Evolutionary conservation across 2,329 filamentous ascomycete genomes (phyloP), one percentile per base, ranked within the genome.

Genomic region (Colletotrichum godetiae): DNA sequence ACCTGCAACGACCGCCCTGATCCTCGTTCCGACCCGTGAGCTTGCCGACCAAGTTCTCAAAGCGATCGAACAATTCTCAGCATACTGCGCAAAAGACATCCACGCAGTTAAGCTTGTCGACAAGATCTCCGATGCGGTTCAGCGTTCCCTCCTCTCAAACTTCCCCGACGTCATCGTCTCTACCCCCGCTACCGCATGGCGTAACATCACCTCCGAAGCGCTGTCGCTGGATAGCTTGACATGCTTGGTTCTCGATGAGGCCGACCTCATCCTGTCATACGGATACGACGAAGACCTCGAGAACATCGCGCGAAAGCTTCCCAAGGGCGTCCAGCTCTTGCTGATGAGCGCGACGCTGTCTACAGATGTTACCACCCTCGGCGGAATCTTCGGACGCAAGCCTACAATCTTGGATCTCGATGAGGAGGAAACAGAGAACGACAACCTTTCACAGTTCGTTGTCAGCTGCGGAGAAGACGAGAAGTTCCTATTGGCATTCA

Each of bases 401-500:
- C 95, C 96, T 0, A 92, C 91, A 1, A 83, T 97, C 56, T 84
- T 99, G 76, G 93, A 97, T 79, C 85, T 99, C 22, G 93, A 97
- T 75, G 94, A 97, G 76, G 89, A 92, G 63, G 94, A 97, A 76
- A 92, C 92, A 27, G 92, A 94, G 76, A 91, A 92, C 24, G 91
- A 93, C 74, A 92, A 91, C 5, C 89, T 98, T 33, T 94, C 92
- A 67, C 97, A 98, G 84, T 98, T 95, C 79, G 91, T 95, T 35
- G 93, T 98, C 76, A 95, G 91, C 80, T 97, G 95, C 77, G 94
- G 91, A n/a, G 97, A 99, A 83, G 96, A 98, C 76, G 97, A 98
- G 79, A 99, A 99, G 81, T 99, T 98, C 79, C 85, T 99, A 49
- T 85, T 99, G 56, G 91, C 93, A 22, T 98, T 98, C 79, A 93